phyloP scores from a whole-genome alignment of 352 stramenopile genomes.

The Phytopythium oedochilum region DNA sequence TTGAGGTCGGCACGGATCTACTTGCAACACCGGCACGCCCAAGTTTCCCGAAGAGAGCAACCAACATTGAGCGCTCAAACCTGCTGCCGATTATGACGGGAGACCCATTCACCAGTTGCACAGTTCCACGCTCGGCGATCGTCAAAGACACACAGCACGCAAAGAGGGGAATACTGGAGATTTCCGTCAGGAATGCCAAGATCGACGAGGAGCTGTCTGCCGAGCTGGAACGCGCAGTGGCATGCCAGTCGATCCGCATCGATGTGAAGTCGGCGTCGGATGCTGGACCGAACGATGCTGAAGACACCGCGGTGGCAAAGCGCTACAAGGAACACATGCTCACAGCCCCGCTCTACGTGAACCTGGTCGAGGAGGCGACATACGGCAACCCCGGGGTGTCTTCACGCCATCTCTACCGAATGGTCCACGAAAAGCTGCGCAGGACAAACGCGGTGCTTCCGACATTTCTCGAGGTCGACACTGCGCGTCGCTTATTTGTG shows the following conservation, averaged over 20 bases:
- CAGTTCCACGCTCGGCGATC: background rate
- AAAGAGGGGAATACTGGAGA: background rate
- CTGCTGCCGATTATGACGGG: background rate
- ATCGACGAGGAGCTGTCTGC: conserved; percentile 27
- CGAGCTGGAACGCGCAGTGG: conserved; percentile 21
- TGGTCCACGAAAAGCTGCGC: conserved; percentile 28
- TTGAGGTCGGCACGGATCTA: background rate
- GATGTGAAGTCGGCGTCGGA: background rate
- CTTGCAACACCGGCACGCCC: background rate
- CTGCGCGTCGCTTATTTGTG: conserved; percentile 29
- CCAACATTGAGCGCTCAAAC: background rate
- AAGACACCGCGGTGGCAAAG: background rate
- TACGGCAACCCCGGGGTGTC: conserved; percentile 33
- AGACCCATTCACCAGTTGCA: background rate
- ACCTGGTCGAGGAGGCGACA: conserved; percentile 50
- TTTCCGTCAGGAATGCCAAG: background rate
- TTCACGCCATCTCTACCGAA: conserved; percentile 35
- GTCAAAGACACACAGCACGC: conserved; percentile 4
- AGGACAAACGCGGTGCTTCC: conserved; percentile 35
- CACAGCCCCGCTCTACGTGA: conserved; percentile 41
- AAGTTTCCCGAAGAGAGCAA: background rate
- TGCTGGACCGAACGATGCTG: background rate
- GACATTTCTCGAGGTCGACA: conserved; percentile 33
- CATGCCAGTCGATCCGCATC: background rate
- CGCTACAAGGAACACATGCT: conserved; percentile 8